A percentile compares a stretch with the other conserved stretches of the same genome.
These are phyloP conservation scores for Salinomyces thailandicus DNA, from an alignment of 2,329 filamentous ascomycete genomes.

Conservation along the genomic window DNA sequence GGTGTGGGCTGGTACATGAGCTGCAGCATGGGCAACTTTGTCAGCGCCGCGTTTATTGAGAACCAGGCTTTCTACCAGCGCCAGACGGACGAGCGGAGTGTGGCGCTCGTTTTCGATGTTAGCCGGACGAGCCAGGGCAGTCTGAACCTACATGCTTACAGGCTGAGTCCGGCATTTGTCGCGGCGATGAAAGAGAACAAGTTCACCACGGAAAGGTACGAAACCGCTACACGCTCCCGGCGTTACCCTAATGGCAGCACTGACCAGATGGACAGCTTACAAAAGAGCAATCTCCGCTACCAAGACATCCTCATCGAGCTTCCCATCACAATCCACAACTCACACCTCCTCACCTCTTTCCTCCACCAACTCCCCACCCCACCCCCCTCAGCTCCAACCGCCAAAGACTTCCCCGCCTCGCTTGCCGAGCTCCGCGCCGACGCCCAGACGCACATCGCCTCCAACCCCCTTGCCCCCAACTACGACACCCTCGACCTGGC, in stretches of 20 bases:
- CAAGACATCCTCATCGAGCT: conserved; percentile 89
- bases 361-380: conserved; percentile 80
- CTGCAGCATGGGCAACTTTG: conserved; percentile 96
- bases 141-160: conserved; percentile 82
- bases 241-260: not conserved
- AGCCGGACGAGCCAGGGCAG: conserved; percentile 89
- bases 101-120: conserved; percentile 88
- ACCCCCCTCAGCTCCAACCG: conserved; percentile 43
- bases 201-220: conserved; percentile 90
- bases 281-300: conserved; percentile 88
- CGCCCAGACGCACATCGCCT: conserved; percentile 38
- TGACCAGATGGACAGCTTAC: conserved; percentile 51
- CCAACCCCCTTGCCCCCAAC: conserved; percentile 68
- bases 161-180: conserved; percentile 80
- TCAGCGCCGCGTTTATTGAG: conserved; percentile 91
- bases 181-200: conserved; percentile 90
- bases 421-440: conserved; percentile 66
- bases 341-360: conserved; percentile 88
- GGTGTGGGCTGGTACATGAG: conserved; percentile 98
- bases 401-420: conserved; percentile 66
- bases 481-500: conserved; percentile 82
- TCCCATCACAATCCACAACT: conserved; percentile 87
- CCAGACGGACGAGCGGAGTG: conserved; percentile 72
- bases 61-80: conserved; percentile 98
- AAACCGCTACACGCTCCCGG: conserved; percentile 1